These are phyloP conservation scores for Phytophthora fragariae DNA, from an alignment of 352 stramenopile species.

Conservation along the genomic window DNA sequence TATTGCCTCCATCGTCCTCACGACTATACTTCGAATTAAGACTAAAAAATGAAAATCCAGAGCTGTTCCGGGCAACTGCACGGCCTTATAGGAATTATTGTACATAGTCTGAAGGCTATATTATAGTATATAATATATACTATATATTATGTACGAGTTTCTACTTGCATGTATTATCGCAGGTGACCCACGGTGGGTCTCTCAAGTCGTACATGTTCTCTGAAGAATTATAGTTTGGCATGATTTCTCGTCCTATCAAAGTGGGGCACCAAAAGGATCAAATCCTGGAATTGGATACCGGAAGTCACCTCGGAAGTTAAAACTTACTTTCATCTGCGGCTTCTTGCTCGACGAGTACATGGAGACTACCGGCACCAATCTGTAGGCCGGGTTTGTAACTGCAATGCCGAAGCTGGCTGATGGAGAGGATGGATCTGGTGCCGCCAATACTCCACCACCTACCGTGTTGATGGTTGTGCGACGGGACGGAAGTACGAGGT, in stretches of 20 bases:
- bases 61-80: too few relatives aligned
- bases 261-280: slow-evolving; percentile 71
- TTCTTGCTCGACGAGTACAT: slow-evolving; percentile 82
- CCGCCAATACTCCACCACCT: background rate
- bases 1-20: too few relatives aligned
- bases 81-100: too few relatives aligned
- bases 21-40: too few relatives aligned
- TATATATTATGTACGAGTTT: too few relatives aligned
- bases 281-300: slow-evolving; percentile 71
- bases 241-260: slow-evolving; percentile 25
- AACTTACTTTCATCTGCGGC: slow-evolving; percentile 70
- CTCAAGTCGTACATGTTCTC: too few relatives aligned
- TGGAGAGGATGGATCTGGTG: background rate
- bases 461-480: slow-evolving; percentile 3
- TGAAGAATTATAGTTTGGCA: too few relatives aligned
- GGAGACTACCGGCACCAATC: slow-evolving; percentile 69
- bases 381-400: slow-evolving; percentile 69
- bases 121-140: too few relatives aligned
- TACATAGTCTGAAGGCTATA: too few relatives aligned
- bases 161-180: too few relatives aligned
- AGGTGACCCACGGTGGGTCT: too few relatives aligned
- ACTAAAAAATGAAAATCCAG: too few relatives aligned
- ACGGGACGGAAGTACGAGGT: slow-evolving; percentile 62
- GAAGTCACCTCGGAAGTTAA: slow-evolving; percentile 85
- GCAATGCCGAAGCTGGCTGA: slow-evolving; percentile 37